A percentile compares a stretch with the other conserved stretches of the same genome.
Conservation (phyloP, 2,329 filamentous ascomycete species). For the Chaetomium sp. region DNA sequence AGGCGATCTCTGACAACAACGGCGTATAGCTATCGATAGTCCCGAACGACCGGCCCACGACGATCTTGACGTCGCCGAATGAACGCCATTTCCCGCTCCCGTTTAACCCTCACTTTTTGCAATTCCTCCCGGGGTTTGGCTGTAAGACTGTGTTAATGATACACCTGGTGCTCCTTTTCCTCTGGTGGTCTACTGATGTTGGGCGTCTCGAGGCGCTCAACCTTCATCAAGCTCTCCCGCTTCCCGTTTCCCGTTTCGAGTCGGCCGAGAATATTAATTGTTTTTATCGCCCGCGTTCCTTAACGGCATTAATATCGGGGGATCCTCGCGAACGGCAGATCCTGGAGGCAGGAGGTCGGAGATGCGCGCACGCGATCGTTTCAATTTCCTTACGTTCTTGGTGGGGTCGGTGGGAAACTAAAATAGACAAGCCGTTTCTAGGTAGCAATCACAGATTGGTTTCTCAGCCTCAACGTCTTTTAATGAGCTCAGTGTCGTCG, state of each 20-base stretch:
- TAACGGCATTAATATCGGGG: not conserved
- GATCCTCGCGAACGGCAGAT: not conserved
- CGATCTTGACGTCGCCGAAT: slow-evolving; percentile 92
- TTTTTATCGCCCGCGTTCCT: not conserved
- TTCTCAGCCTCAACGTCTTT: not conserved
- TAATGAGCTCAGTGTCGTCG: not conserved
- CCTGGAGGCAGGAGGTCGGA: slow-evolving; percentile 1
- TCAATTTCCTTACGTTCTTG: not conserved
- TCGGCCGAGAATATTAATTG: slow-evolving; percentile 3
- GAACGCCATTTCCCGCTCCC: slow-evolving; percentile 17
- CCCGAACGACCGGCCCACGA: slow-evolving; percentile 79
- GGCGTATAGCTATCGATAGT: slow-evolving; percentile 57
- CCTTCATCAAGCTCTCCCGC: slow-evolving; percentile 11
- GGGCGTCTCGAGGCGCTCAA: slow-evolving; percentile 10
- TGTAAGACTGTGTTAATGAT: slow-evolving; percentile 21
- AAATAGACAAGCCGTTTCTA: slow-evolving; percentile 13
- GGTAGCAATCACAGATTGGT: slow-evolving; percentile 14
- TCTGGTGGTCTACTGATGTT: slow-evolving; percentile 21
- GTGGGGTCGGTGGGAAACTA: slow-evolving; percentile 4
- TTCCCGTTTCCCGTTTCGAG: slow-evolving; percentile 18
- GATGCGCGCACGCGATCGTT: slow-evolving; percentile 4
- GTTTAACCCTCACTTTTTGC: not conserved
- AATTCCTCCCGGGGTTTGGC: slow-evolving; percentile 10
- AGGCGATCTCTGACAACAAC: slow-evolving; percentile 10
- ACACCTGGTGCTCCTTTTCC: slow-evolving; percentile 14